Conservation (phyloP, 2,329 filamentous ascomycete species). For the Xylaria polymorpha region DNA sequence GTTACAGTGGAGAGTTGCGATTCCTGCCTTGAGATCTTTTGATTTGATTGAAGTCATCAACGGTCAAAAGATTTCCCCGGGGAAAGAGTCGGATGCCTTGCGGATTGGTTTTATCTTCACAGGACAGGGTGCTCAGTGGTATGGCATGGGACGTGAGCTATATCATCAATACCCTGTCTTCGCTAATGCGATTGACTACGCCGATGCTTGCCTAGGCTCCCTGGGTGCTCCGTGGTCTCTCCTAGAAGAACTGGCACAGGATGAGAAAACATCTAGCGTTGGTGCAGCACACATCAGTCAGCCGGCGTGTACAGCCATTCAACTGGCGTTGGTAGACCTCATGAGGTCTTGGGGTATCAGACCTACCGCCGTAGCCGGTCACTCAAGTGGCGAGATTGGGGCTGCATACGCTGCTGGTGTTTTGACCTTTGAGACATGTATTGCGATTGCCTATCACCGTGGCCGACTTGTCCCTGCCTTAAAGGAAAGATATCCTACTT, state of each 20-base stretch:
- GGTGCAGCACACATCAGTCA: slow-evolving; percentile 56
- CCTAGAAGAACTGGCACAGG: slow-evolving; percentile 51
- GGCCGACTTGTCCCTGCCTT: slow-evolving; percentile 58
- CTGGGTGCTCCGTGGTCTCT: slow-evolving; percentile 53
- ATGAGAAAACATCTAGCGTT: slow-evolving; percentile 52
- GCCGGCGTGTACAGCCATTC: slow-evolving; percentile 55
- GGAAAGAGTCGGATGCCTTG: slow-evolving; percentile 53
- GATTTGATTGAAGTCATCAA: slow-evolving; percentile 60
- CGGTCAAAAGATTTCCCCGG: slow-evolving; percentile 50
- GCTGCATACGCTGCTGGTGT: slow-evolving; percentile 61
- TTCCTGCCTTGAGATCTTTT: slow-evolving; percentile 57
- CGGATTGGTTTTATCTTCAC: slow-evolving; percentile 57
- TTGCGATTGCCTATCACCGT: slow-evolving; percentile 63
- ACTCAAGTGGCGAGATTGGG: slow-evolving; percentile 58
- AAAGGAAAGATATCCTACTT: slow-evolving; percentile 54
- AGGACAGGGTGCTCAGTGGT: slow-evolving; percentile 57
- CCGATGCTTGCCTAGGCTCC: slow-evolving; percentile 49
- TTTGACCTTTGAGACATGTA: slow-evolving; percentile 57
- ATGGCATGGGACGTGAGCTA: slow-evolving; percentile 57
- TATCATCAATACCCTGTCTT: slow-evolving; percentile 54
- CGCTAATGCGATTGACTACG: slow-evolving; percentile 50
- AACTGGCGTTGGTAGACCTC: slow-evolving; percentile 54
- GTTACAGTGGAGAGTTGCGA: slow-evolving; percentile 57
- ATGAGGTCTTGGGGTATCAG: slow-evolving; percentile 52
- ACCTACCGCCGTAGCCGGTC: slow-evolving; percentile 54